Base-by-base conservation (phyloP, 148 eudicot genomes). In the Vaccinium myrtillus region DNA sequence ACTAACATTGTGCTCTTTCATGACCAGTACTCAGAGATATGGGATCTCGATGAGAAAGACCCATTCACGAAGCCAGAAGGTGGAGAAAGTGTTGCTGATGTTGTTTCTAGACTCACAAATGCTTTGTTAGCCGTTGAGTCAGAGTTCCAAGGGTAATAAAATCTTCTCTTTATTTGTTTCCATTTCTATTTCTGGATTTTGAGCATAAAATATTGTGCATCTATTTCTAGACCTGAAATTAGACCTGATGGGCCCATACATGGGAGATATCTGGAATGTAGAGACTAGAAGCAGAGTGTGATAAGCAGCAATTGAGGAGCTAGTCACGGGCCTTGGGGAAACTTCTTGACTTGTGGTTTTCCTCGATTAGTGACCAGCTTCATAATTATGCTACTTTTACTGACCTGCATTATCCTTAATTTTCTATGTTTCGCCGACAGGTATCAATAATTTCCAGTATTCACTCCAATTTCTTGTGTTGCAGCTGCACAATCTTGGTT, bases 31-130 rank as follows among this genome's bases (percentile, higher is more conserved):
- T 71, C 90, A 39, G 98, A 93, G 71, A 95, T 96, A 87, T 96
- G 99, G 99, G 96, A 91, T 77, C 87, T 92, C 55, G 99, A 96
- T 79, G 95, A 88, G 91, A 93, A 90, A 79, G 91, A 94, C 87
- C 98, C 99, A 48, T 93, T 96, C 77, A 85, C 86, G 90, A 87
- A 56, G 87, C 96, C 98, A 39, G 94, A 92, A 91, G 98, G 99
- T 70, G 99, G 99, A 71, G 99, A 96, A 93, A 95, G 99, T 89
- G 99, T 90, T 77, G 92, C 93, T 9, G 96, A 96, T 89, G 99
- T 96, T 85, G 99, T 91, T 82, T 87, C 96, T 16, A 94, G 99
- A 78, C 96, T 96, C 58, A 85, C 88, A 70, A 89, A 61, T 81
- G 96, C 99, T 86, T 88, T 95, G 87, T 81, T 86, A 65, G 59